These are phyloP conservation scores for Aspergillus sp. DNA, from an alignment of 2,329 filamentous ascomycete genomes.

Conservation along the genomic window DNA sequence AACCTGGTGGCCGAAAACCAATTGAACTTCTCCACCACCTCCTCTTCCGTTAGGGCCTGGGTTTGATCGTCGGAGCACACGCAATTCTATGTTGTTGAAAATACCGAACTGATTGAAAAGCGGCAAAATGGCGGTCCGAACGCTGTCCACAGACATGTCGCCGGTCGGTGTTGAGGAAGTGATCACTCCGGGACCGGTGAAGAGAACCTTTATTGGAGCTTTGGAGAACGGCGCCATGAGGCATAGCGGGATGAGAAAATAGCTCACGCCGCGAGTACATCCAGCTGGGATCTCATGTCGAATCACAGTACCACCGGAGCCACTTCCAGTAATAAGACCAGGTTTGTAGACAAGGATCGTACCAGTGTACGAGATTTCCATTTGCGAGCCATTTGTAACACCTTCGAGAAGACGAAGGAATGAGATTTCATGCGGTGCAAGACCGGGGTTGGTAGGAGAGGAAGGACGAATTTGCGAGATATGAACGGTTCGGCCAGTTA, in stretches of 20 bases:
- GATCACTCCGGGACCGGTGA: slow-evolving; percentile 88
- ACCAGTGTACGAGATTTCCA: slow-evolving; percentile 95
- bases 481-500: slow-evolving; percentile 84
- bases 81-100: slow-evolving; percentile 77
- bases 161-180: slow-evolving; percentile 80
- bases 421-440: slow-evolving; percentile 89
- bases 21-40: slow-evolving; percentile 88
- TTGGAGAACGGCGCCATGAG: slow-evolving; percentile 93
- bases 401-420: slow-evolving; percentile 92
- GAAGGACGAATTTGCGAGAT: slow-evolving; percentile 91
- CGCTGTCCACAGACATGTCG: slow-evolving; percentile 88
- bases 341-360: slow-evolving; percentile 91
- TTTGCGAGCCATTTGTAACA: slow-evolving; percentile 89
- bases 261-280: slow-evolving; percentile 79
- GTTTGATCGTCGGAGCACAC: slow-evolving; percentile 78
- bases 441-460: slow-evolving; percentile 81
- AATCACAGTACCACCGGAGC: slow-evolving; percentile 68
- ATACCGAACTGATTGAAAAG: slow-evolving; percentile 91
- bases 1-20: slow-evolving; percentile 91
- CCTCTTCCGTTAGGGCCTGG: slow-evolving; percentile 71
- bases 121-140: slow-evolving; percentile 88
- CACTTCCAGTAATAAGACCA: slow-evolving; percentile 84
- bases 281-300: slow-evolving; percentile 75
- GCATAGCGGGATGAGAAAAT: slow-evolving; percentile 87
- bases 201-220: slow-evolving; percentile 82